These are phyloP conservation scores for Vanrija sp. DNA, from an alignment of 1,284 basidiomycete species.

Conservation along the genomic window DNA sequence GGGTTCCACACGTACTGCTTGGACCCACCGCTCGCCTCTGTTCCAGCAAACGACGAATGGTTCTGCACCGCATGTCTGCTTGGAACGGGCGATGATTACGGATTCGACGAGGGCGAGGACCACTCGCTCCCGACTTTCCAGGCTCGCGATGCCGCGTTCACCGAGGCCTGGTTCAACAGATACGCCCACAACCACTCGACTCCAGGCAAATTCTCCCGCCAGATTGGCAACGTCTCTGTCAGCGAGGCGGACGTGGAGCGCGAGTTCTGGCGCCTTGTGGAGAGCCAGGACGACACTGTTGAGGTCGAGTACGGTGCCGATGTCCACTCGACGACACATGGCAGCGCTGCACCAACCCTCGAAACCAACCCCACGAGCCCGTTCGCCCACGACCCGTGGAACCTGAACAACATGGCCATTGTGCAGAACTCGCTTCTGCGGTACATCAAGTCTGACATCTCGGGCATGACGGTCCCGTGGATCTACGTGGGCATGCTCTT, in stretches of 20 bases:
- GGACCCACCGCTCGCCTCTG: slow-evolving; percentile 74
- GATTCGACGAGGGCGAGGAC: slow-evolving; percentile 97
- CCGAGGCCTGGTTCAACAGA: slow-evolving; percentile 76
- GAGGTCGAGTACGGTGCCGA: slow-evolving; percentile 99
- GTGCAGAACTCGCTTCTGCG: slow-evolving; percentile 66
- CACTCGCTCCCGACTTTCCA: slow-evolving; percentile 91
- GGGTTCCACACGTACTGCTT: slow-evolving; percentile 97
- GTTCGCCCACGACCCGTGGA: slow-evolving; percentile 92
- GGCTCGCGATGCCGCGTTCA: slow-evolving; percentile 82
- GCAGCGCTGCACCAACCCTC: slow-evolving; percentile 91
- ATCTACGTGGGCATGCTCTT: slow-evolving; percentile 99
- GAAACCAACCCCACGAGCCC: slow-evolving; percentile 84
- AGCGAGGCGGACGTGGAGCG: slow-evolving; percentile 87
- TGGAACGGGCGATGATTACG: slow-evolving; percentile 94
- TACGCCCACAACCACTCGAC: slow-evolving; percentile 57
- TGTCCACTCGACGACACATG: slow-evolving; percentile 94
- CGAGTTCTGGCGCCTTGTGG: slow-evolving; percentile 96
- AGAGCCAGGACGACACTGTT: slow-evolving; percentile 83
- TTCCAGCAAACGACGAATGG: slow-evolving; percentile 80
- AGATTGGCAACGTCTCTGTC: slow-evolving; percentile 63
- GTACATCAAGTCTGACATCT: slow-evolving; percentile 98
- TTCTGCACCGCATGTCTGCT: slow-evolving; percentile 91
- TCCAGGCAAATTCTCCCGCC: slow-evolving; percentile 27
- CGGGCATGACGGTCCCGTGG: slow-evolving; percentile 99
- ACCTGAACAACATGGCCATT: slow-evolving; percentile 95